phyloP scores from a whole-genome alignment of 2,329 filamentous ascomycete species.

The Aschersonia sp. region DNA sequence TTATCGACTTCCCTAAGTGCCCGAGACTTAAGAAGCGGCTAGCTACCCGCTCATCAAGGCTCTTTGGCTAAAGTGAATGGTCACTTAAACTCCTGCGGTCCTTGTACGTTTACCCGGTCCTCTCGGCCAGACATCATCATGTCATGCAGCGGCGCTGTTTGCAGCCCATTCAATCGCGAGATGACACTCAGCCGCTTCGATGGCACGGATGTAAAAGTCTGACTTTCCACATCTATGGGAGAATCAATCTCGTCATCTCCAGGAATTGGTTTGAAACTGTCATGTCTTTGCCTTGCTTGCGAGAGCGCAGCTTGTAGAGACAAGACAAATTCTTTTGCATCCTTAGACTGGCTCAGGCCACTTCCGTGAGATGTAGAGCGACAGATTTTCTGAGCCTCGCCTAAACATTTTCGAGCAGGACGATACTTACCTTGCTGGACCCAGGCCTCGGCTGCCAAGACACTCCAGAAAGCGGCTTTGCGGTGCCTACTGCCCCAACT shows the following conservation, averaged over 20 bases:
- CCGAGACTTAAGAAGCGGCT: too few species aligned
- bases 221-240: slow-evolving; percentile 26
- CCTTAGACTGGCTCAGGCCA: slow-evolving; percentile 34
- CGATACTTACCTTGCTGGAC: slow-evolving; percentile 59
- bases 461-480: slow-evolving; percentile 82
- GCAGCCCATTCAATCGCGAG: slow-evolving; percentile 23
- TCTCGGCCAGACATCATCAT: neutral
- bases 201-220: slow-evolving; percentile 35
- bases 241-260: slow-evolving; percentile 17
- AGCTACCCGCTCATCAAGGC: too few species aligned
- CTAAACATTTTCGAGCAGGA: slow-evolving; percentile 65
- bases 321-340: slow-evolving; percentile 36
- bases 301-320: slow-evolving; percentile 34
- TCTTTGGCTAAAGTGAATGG: too few species aligned
- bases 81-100: too few species aligned
- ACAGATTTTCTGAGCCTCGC: slow-evolving; percentile 48
- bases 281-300: slow-evolving; percentile 10
- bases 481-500: slow-evolving; percentile 58
- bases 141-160: slow-evolving; percentile 27
- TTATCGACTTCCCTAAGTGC: too few species aligned
- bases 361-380: slow-evolving; percentile 31
- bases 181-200: slow-evolving; percentile 40
- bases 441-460: slow-evolving; percentile 76
- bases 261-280: too few species aligned
- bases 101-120: too few species aligned